Conservation (phyloP, 192 early-diverging fungal genomes). For the Coemansia sp. region DNA sequence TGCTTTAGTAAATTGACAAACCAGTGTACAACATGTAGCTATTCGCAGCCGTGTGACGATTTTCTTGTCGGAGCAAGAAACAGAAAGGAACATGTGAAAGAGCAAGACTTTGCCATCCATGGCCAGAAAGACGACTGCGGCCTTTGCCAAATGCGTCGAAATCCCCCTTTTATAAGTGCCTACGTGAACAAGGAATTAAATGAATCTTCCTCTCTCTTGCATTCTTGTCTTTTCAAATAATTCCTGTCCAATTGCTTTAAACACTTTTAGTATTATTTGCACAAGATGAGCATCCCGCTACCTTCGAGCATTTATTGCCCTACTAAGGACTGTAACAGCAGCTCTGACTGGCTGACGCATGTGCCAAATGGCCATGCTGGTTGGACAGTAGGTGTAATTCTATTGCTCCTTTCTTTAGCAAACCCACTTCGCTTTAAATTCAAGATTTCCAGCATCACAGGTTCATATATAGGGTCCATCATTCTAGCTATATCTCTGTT, state of each 20-base stretch:
- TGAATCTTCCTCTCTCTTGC: too few species aligned
- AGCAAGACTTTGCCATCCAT: too few species aligned
- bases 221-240: neutral
- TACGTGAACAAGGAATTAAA: too few species aligned
- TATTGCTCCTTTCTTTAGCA: neutral
- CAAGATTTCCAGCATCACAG: neutral
- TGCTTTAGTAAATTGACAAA: too few species aligned
- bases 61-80: too few species aligned
- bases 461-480: neutral
- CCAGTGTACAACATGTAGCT: too few species aligned
- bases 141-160: too few species aligned
- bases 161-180: neutral
- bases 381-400: constrained; percentile 12
- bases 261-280: too few species aligned
- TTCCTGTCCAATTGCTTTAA: neutral
- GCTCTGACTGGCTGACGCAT: constrained; percentile 21
- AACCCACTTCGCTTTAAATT: too few species aligned
- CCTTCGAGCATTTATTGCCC: constrained; percentile 7
- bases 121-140: too few species aligned
- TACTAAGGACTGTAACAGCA: neutral
- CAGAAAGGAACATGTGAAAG: too few species aligned
- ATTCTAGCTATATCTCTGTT: neutral
- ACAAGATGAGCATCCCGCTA: neutral
- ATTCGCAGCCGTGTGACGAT: too few species aligned
- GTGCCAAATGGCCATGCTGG: constrained; percentile 12